These are phyloP conservation scores for Helminthosporium solani DNA, from an alignment of 2,329 filamentous ascomycete species.

Conservation along the genomic window DNA sequence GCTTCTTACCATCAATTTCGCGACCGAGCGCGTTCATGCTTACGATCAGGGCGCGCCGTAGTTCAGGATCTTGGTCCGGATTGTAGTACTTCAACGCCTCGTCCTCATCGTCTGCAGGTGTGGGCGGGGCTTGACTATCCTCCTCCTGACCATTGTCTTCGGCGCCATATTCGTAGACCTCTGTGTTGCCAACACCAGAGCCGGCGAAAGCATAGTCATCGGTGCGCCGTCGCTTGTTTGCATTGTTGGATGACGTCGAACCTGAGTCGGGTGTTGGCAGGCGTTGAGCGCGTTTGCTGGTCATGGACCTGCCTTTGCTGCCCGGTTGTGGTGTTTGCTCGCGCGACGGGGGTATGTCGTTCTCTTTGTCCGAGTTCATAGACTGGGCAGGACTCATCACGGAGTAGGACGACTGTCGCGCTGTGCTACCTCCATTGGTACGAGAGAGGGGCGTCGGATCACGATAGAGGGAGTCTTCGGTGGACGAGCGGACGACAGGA, in stretches of 20 bases:
- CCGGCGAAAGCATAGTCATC: slow-evolving; percentile 31
- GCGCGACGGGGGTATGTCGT: slow-evolving; percentile 34
- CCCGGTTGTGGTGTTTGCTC: slow-evolving; percentile 25
- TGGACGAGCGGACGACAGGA: slow-evolving; percentile 31
- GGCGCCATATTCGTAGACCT: slow-evolving; percentile 11
- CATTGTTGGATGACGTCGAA: slow-evolving; percentile 24
- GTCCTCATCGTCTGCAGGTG: slow-evolving; percentile 2
- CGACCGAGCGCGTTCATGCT: slow-evolving; percentile 67
- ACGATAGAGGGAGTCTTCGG: slow-evolving; percentile 39
- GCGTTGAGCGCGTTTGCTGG: slow-evolving; percentile 18
- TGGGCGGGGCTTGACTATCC: slow-evolving; percentile 14
- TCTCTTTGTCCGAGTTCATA: slow-evolving; percentile 49
- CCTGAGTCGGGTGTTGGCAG: slow-evolving; percentile 45
- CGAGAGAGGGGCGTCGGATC: slow-evolving; percentile 36
- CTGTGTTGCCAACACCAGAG: not conserved
- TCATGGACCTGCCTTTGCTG: slow-evolving; percentile 42
- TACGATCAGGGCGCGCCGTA: slow-evolving; percentile 70
- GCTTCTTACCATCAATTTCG: slow-evolving; percentile 57
- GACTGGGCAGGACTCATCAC: slow-evolving; percentile 34
- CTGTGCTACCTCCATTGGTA: slow-evolving; percentile 7
- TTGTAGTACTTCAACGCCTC: slow-evolving; percentile 62
- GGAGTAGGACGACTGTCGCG: slow-evolving; percentile 31
- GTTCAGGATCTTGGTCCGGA: slow-evolving; percentile 75
- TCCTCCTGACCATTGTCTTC: slow-evolving; percentile 12
- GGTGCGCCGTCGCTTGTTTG: slow-evolving; percentile 50